These are phyloP conservation scores for Mrakiaceae sp. DNA, from an alignment of 1,284 basidiomycete species.

Conservation along the genomic window DNA sequence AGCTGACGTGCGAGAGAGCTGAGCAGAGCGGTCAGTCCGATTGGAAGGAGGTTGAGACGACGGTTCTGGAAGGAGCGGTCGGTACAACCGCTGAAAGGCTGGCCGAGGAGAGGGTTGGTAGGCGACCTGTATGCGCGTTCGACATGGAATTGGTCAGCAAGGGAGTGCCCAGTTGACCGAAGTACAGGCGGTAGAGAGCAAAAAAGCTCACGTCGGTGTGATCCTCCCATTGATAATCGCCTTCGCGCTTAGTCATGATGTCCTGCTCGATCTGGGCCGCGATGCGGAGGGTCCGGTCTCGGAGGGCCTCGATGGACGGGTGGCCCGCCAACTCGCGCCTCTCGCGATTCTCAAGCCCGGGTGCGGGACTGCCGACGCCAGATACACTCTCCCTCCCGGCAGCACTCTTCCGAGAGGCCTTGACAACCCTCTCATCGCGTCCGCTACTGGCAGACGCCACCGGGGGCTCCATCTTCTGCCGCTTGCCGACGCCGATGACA, in stretches of 20 bases:
- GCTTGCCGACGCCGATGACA: slow-evolving; percentile 35
- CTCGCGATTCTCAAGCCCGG: slow-evolving; percentile 21
- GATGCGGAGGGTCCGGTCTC: slow-evolving; percentile 51
- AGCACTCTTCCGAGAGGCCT: slow-evolving; percentile 23
- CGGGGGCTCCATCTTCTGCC: slow-evolving; percentile 27
- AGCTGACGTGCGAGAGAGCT: slow-evolving; percentile 29
- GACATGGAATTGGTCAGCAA: background rate
- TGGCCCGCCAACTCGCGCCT: slow-evolving; percentile 22
- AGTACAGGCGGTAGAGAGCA: background rate
- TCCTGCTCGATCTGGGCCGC: slow-evolving; percentile 56
- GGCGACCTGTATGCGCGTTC: slow-evolving; percentile 34
- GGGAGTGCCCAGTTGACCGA: background rate
- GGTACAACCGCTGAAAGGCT: slow-evolving; percentile 37
- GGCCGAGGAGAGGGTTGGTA: slow-evolving; percentile 48
- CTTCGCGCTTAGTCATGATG: slow-evolving; percentile 48
- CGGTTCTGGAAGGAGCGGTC: slow-evolving; percentile 30
- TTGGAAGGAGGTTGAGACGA: slow-evolving; percentile 19
- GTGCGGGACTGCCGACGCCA: slow-evolving; percentile 7
- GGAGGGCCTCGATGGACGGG: slow-evolving; percentile 29
- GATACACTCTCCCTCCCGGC: slow-evolving; percentile 25
- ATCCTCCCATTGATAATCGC: slow-evolving; percentile 75
- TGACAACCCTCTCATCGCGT: slow-evolving; percentile 17
- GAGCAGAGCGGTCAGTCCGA: slow-evolving; percentile 15
- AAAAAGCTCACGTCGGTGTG: slow-evolving; percentile 52
- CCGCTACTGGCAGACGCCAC: background rate